phyloP scores from a whole-genome alignment of 2,329 filamentous ascomycete genomes.

The Cladobotryum mycophilum region DNA sequence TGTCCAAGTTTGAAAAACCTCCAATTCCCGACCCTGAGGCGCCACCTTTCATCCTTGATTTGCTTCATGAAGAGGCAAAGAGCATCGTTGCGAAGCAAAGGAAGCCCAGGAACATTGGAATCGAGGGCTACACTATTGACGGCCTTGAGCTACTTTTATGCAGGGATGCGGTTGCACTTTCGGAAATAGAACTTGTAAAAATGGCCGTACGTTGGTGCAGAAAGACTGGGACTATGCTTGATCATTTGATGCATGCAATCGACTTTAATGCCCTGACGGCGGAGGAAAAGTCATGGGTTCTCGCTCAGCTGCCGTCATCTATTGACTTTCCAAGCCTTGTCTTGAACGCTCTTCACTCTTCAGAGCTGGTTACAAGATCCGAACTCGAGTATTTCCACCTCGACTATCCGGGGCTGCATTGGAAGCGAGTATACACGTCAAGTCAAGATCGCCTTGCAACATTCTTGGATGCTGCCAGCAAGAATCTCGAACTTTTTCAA shows the following conservation, averaged over 20 bases:
- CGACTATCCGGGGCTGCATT: slow-evolving; percentile 27
- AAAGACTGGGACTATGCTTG: slow-evolving; percentile 19
- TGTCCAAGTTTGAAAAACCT: slow-evolving; percentile 25
- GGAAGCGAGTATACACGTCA: slow-evolving; percentile 33
- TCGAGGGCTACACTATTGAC: slow-evolving; percentile 19
- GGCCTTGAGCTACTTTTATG: slow-evolving; percentile 26
- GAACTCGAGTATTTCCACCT: slow-evolving; percentile 29
- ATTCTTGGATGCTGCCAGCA: slow-evolving; percentile 27
- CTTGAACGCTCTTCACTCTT: slow-evolving; percentile 31
- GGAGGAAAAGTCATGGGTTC: slow-evolving; percentile 32
- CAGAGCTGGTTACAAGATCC: slow-evolving; percentile 22
- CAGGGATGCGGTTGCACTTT: slow-evolving; percentile 29
- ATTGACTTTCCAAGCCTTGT: slow-evolving; percentile 22
- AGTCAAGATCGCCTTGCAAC: slow-evolving; percentile 26
- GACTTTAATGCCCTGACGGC: slow-evolving; percentile 25
- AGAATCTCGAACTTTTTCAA: slow-evolving; percentile 30
- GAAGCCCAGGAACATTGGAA: background rate
- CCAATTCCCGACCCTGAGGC: slow-evolving; percentile 17
- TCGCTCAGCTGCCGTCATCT: slow-evolving; percentile 26
- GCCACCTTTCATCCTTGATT: slow-evolving; percentile 30
- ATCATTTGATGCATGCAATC: slow-evolving; percentile 23
- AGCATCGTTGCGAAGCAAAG: slow-evolving; percentile 10
- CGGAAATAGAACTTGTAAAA: slow-evolving; percentile 32
- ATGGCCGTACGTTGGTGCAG: slow-evolving; percentile 29
- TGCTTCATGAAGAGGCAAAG: slow-evolving; percentile 26